These are phyloP conservation scores for Xanthoconium separans DNA, from an alignment of 1,284 basidiomycete species.

Conservation along the genomic window DNA sequence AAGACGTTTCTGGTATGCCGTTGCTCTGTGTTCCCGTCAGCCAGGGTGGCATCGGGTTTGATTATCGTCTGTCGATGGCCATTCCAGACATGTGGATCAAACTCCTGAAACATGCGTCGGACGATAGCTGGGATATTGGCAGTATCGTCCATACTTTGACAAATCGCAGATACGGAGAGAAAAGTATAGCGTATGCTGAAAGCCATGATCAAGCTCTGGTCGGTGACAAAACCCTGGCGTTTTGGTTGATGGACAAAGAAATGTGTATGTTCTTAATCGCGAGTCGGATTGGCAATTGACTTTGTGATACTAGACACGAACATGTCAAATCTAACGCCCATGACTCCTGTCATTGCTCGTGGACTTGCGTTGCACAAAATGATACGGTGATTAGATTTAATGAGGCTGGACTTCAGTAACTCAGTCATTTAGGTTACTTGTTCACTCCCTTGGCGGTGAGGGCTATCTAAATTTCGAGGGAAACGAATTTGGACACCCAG, in stretches of 20 bases:
- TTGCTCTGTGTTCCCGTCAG: constrained; percentile 80
- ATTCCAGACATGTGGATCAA: constrained; percentile 99
- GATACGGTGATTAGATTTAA: constrained; percentile 71
- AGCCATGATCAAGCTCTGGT: constrained; percentile 98
- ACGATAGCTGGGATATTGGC: constrained; percentile 88
- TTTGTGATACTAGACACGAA: constrained; percentile 70
- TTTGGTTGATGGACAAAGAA: constrained; percentile 99
- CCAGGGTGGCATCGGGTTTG: constrained; percentile 93
- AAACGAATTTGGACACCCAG: constrained; percentile 97
- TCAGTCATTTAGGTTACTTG: constrained; percentile 63
- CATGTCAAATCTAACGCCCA: constrained; percentile 89
- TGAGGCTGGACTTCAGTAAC: neutral
- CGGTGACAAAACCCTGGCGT: constrained; percentile 96
- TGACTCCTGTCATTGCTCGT: constrained; percentile 87
- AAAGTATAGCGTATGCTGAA: constrained; percentile 93
- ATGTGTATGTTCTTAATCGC: constrained; percentile 69
- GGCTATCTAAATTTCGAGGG: constrained; percentile 98
- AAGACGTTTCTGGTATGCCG: constrained; percentile 99
- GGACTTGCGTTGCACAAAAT: constrained; percentile 95
- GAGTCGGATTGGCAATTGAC: constrained; percentile 23
- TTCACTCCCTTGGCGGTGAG: constrained; percentile 92
- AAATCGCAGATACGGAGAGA: constrained; percentile 88
- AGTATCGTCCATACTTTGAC: constrained; percentile 89
- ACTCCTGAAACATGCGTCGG: constrained; percentile 87
- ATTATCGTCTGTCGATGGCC: constrained; percentile 97